Evolutionary conservation across 306 rosid species (phyloP).

Genomic region (Arachis stenosperma): DNA sequence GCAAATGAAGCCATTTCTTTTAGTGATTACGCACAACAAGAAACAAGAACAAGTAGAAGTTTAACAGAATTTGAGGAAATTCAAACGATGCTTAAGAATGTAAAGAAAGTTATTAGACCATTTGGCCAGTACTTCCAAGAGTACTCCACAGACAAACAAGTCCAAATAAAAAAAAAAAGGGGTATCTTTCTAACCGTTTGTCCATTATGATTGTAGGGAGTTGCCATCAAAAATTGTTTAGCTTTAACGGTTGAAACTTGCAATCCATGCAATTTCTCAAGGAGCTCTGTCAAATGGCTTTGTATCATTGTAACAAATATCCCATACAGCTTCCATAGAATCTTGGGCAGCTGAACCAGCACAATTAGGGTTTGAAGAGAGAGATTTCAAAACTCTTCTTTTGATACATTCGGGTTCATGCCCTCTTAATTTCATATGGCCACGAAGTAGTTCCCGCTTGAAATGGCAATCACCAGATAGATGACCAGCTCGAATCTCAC

Average conservation of each 20-base stretch:
- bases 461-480: conserved; percentile 85
- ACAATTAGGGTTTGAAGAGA: conserved; percentile 61
- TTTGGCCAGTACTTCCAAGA: too few relatives aligned
- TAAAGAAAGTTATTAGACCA: too few relatives aligned
- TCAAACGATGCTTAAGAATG: too few relatives aligned
- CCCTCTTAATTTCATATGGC: conserved; percentile 65
- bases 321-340: conserved; percentile 93
- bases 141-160: too few relatives aligned
- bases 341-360: conserved; percentile 67
- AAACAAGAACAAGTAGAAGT: conserved; percentile 60
- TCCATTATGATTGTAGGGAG: too few relatives aligned
- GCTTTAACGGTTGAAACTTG: too few relatives aligned
- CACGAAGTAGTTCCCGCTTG: conserved; percentile 74
- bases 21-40: conserved; percentile 46
- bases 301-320: conserved; percentile 50
- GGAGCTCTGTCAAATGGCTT: conserved; percentile 88
- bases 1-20: conserved; percentile 51
- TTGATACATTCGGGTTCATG: conserved; percentile 79
- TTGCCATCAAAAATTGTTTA: too few relatives aligned
- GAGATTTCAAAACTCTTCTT: conserved; percentile 71
- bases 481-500: conserved; percentile 82
- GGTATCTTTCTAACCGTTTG: too few relatives aligned
- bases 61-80: too few relatives aligned
- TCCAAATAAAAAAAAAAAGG: too few relatives aligned
- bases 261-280: neutral